Evolutionary conservation across 1,284 basidiomycete genomes (phyloP), one percentile per base, ranked within the genome.

Genomic region (Pseudozyma flocculosa): DNA sequence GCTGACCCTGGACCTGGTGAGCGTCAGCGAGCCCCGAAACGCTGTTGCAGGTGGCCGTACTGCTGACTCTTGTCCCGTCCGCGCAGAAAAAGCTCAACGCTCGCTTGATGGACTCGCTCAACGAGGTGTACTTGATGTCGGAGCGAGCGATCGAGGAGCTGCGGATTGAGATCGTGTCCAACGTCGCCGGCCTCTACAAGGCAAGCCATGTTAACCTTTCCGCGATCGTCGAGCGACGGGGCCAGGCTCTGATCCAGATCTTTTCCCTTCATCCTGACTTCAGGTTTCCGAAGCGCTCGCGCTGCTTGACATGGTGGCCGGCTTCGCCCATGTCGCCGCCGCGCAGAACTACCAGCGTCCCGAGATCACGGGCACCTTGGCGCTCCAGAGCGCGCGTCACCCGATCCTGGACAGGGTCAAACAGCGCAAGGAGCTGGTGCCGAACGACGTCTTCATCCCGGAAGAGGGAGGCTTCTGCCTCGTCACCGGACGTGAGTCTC

Each of bases 41-140:
- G 26, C 5, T 29, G 26, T 7, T 29, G 26, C n/a, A n/a, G n/a
- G n/a, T n/a, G n/a, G n/a, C n/a, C n/a, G n/a, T n/a, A n/a, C n/a
- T n/a, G n/a, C n/a, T n/a, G n/a, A n/a, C n/a, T n/a, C n/a, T n/a
- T n/a, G n/a, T n/a, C n/a, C n/a, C n/a, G n/a, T n/a, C n/a, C n/a
- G n/a, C n/a, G n/a, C 44, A 68, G 62, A 89, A 89, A 76, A 90
- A 91, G 73, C 81, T 88, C 78, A 91, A 91, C 70, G 86, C 88
- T 0, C 80, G 89, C 48, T 87, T 90, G 84, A 87, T 87, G 68
- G 89, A 91, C 69, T 87, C 88, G 0, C 78, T 91, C 21, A 88
- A 90, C 53, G 90, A 92, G 75, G 85, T 89, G 0, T 80, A 93
- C 53, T 82, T 88, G 36, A 80, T 95, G 45, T 92, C 91, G 67